A percentile compares a stretch with the other conserved stretches of the same genome.
Evolutionary conservation across 2,329 filamentous ascomycete genomes (phyloP).

Genomic region (Saccharata proteae): DNA sequence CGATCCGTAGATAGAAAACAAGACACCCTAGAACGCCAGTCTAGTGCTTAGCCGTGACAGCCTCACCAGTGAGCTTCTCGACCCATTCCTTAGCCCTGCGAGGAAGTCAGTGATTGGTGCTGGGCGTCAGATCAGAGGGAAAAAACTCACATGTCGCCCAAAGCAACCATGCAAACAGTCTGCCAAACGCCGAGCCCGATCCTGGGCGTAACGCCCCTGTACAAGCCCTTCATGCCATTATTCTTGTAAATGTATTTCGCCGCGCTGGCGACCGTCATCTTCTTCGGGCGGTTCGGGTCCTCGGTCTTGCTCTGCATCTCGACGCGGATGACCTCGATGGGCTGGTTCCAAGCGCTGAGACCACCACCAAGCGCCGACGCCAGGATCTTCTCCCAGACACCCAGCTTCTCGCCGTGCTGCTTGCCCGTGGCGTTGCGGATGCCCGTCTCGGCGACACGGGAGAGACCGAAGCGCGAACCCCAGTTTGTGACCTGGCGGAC

Average conservation of each 20-base stretch:
- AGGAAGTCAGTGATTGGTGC: background rate
- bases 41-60: constrained; percentile 54
- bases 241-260: constrained; percentile 75
- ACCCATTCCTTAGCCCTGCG: constrained; percentile 52
- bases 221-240: constrained; percentile 84
- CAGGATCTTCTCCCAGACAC: constrained; percentile 73
- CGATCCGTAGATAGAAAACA: no score
- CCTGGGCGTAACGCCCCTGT: constrained; percentile 87
- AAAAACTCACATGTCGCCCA: constrained; percentile 78
- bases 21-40: no score
- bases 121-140: background rate
- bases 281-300: constrained; percentile 96
- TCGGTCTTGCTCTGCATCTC: constrained; percentile 99
- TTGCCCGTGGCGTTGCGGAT: constrained; percentile 74
- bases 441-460: constrained; percentile 76
- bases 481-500: constrained; percentile 99
- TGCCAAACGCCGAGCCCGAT: constrained; percentile 97
- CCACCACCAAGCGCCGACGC: constrained; percentile 84
- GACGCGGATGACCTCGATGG: constrained; percentile 97
- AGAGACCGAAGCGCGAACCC: constrained; percentile 91
- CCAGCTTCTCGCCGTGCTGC: constrained; percentile 65
- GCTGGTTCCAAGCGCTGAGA: constrained; percentile 96
- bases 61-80: constrained; percentile 52
- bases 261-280: constrained; percentile 87
- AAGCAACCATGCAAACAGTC: constrained; percentile 98